phyloP scores from a whole-genome alignment of 1,284 basidiomycete genomes.

The Naganishia sp. region DNA sequence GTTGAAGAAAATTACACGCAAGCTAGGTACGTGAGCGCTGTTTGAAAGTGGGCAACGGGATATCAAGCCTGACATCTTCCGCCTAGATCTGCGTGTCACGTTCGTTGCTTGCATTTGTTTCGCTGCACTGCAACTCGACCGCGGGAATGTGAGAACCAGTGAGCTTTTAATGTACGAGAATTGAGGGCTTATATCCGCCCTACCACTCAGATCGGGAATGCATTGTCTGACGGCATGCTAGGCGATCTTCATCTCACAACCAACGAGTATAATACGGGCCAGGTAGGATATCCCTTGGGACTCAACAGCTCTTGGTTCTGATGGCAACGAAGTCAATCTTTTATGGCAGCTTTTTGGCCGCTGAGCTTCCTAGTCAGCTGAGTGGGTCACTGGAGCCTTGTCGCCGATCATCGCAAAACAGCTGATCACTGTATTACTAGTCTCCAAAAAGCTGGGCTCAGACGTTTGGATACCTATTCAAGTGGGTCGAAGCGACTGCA shows the following conservation, averaged over 20 bases:
- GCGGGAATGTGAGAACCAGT: conserved; percentile 40
- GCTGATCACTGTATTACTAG: conserved; percentile 17
- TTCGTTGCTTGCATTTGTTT: conserved; percentile 47
- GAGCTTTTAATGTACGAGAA: not conserved
- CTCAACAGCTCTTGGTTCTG: not conserved
- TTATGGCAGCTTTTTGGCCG: conserved; percentile 44
- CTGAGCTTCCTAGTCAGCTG: conserved; percentile 51
- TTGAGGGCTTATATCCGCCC: not conserved
- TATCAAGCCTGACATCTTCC: not conserved
- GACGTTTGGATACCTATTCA: conserved; percentile 51
- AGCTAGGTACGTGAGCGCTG: conserved; percentile 36
- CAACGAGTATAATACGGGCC: conserved; percentile 40
- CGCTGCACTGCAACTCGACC: conserved; percentile 44
- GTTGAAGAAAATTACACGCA: conserved; percentile 43
- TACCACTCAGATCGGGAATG: conserved; percentile 40
- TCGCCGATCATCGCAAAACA: not conserved
- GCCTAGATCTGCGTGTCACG: conserved; percentile 38
- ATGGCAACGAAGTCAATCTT: conserved; percentile 40
- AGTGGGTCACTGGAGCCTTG: conserved; percentile 32
- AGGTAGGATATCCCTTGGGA: not conserved
- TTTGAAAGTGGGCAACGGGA: no score
- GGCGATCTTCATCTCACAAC: conserved; percentile 49
- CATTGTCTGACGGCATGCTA: conserved; percentile 52
- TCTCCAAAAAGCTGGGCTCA: conserved; percentile 52
- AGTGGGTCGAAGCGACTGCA: not conserved